Evolutionary conservation across 2,329 filamentous ascomycete genomes (phyloP), one percentile per base, ranked within the genome.

Genomic region (Lachnellula occidentalis): DNA sequence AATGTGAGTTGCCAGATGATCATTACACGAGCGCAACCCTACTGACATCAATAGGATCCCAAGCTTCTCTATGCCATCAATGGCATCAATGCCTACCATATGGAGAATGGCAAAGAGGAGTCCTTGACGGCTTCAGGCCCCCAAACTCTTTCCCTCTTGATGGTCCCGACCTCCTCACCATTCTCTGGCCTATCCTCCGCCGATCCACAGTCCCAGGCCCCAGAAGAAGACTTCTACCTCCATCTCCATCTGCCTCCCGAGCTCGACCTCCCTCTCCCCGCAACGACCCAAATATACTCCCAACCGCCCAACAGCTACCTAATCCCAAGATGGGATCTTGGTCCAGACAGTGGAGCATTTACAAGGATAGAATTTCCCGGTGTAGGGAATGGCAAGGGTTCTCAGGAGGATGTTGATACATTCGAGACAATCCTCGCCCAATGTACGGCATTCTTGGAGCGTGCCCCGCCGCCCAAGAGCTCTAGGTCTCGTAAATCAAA

Each of bases 341-440:
- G 90, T 4, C 89, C 88, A 1, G 88, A 94, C 54, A 87, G 86
- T 61, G 92, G 91, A 56, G 90, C 91, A 17, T 97, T 97, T 69
- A 96, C 92, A 19, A 82, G 91, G 53, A 90, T 99, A 67, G 88
- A 96, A 69, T 97, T 99, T 63, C 92, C 92, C 0, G 70, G 78
- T 2, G 75, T 88, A 22, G 89, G 89, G 19, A 83, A 78, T 57
- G 85, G 88, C 34, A 77, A 81, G 34, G 86, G 88, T 24, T 81
- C 88, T 8, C 91, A 96, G 70, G 92, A 97, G 69, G 92, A 96
- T 70, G 79, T 95, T 42, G 91, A 96, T 69, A 97, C 92, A 0
- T 97, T 96, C 67, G 92, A 97, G 76, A 96, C 92, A 3, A 97
- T 97, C 61, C 79, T 97, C 49, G 92, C 92, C n/a, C 91, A 97